Evolutionary conservation across 2,329 filamentous ascomycete species (phyloP), one percentile per base, ranked within the genome.

Genomic region (Epichloe glyceriae): DNA sequence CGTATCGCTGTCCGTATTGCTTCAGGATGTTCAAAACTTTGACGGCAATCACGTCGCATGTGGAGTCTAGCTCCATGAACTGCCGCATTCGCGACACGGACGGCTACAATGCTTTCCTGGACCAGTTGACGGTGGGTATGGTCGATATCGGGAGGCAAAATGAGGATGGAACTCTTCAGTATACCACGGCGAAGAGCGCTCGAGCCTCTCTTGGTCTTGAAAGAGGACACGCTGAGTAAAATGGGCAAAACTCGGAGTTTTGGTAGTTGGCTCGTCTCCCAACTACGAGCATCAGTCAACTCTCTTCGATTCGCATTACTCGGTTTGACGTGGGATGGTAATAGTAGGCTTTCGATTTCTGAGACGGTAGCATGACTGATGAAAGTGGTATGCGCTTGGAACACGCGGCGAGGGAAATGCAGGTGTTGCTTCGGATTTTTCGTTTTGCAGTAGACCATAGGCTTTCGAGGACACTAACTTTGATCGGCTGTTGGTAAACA

Each of bases 11-110:
- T 60, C 71, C 73, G 0, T 63, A 60, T 44, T 80, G 77, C 55
- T 59, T 62, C 12, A 60, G 59, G 2, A 59, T 56, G 7, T 79
- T 75, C 57, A 60, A 61, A 7, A 66, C 64, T 2, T 60, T 71
- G 19, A 60, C 67, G 15, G 66, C 71, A 2, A 67, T 79, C 34
- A 67, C 72, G 3, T 65, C 68, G 45, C 78, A 80, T 54, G 69
- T 67, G 20, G 76, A 80, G 56, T 66, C 70, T 1, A 68, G 66
- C 49, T 64, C 65, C 3, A 57, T 53, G 35, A 62, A 61, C 19
- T 78, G 76, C 62, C 61, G 60, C 6, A 66, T 78, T 26, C 69
- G 72, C 4, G 57, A 70, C 3, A 64, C 67, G 0, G 61, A 67
- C 11, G 60, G 65, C 14, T 77, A 60, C 41, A 55, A 56, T 3